Base-by-base conservation (phyloP, 2,329 filamentous ascomycete species). In the Aschersonia sp. region DNA sequence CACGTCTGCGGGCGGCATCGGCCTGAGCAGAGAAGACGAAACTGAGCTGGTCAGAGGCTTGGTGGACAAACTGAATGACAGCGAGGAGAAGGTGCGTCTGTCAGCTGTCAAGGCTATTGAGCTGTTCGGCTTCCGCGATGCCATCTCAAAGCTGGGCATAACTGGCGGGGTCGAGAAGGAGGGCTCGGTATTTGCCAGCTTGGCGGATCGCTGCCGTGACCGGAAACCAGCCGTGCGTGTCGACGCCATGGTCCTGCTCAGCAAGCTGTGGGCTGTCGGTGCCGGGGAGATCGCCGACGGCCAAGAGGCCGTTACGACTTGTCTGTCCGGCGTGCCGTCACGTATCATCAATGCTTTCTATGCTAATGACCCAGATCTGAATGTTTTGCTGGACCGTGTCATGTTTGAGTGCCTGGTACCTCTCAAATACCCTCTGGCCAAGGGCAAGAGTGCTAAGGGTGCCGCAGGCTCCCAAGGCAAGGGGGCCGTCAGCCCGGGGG, bases 201-300 rank as follows among this genome's bases (percentile, higher is more conserved):
- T 98, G 30, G 86, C 87, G 31, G 88, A 95, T 59, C 79, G 92
- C 53, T 87, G 87, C 54, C 87, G 89, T 55, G 94, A 98, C 66
- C 83, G 83, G 52, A 90, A 84, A 60, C 77, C 82, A 11, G 71
- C 77, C 41, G 86, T 98, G 9, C 84, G 90, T 49, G 80, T 85
- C 40, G 87, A 90, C 56, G 89, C 87, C 30, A 94, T 95, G 77
- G 83, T 81, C 45, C 72, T 94, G 7, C 70, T 97, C 1, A 86
- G 79, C 9, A 86, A 82, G 51, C 81, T 97, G 31, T 98, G 92
- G 92, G 89, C 87, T n/a, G 89, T 94, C 14, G 90, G 87, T 10
- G 79, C 83, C 14, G 86, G 87, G 14, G 89, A 95, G 56, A 84
- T 98, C 55, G 81, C 86, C 30, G 79, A 83, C 46, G 87, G 86